These are phyloP conservation scores for Paulownia fortunei DNA, from an alignment of 257 asterid genomes.

Conservation along the genomic window DNA sequence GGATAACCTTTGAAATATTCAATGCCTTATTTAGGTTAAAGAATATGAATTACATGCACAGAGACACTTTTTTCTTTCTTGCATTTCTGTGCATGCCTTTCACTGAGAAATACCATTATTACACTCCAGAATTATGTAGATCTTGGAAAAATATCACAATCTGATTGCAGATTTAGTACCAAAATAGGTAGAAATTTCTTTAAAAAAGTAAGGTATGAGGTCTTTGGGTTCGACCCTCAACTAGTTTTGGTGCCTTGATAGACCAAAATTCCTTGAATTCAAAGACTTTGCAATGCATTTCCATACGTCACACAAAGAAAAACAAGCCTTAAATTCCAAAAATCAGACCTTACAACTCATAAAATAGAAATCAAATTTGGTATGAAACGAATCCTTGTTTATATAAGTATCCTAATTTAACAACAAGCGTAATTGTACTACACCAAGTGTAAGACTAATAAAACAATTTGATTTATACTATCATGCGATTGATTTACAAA, in stretches of 20 bases:
- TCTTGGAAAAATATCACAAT: neutral
- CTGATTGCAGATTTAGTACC: neutral
- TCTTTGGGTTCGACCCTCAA: constrained; percentile 12
- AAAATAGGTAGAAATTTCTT: neutral
- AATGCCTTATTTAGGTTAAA: neutral
- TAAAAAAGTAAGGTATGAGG: neutral
- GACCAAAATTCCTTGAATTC: neutral
- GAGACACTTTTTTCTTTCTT: neutral
- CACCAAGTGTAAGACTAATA: too few species aligned
- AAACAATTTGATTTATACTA: too few species aligned
- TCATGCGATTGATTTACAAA: too few species aligned
- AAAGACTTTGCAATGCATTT: neutral
- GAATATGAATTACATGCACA: neutral
- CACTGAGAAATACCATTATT: neutral
- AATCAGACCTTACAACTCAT: neutral
- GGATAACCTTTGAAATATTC: constrained; percentile 17
- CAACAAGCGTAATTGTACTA: too few species aligned
- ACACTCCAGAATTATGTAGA: neutral
- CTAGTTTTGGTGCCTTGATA: neutral
- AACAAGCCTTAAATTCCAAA: neutral
- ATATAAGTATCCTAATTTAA: too few species aligned
- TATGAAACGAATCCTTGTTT: too few species aligned
- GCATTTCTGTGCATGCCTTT: neutral
- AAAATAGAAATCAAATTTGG: too few species aligned
- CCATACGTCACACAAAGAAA: neutral